These are phyloP conservation scores for Sequoiadendron giganteum DNA, from an alignment of 75 land plant species.

Conservation along the genomic window DNA sequence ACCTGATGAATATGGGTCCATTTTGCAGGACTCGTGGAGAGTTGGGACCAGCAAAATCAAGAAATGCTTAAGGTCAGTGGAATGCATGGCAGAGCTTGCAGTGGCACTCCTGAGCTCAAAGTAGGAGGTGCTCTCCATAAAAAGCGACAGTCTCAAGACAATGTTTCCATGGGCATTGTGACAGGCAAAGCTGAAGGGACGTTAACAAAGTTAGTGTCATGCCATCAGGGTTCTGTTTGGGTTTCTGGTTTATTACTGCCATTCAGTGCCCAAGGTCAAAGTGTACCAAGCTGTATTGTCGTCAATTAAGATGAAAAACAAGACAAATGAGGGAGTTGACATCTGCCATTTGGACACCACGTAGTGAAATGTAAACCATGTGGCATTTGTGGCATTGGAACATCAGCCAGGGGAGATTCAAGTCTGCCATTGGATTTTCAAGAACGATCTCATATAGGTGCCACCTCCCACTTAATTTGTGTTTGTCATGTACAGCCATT, in stretches of 20 bases:
- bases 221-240: conserved; percentile 23
- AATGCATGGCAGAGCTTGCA: conserved; percentile 28
- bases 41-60: not conserved
- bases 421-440: conserved; percentile 80
- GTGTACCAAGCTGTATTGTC: conserved; percentile 54
- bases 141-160: not conserved
- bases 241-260: conserved; percentile 25
- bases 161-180: not conserved
- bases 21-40: too few species aligned
- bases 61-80: conserved; percentile 10
- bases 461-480: not conserved
- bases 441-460: conserved; percentile 73
- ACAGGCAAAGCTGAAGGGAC: not conserved
- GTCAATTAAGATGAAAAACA: conserved; percentile 19
- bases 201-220: conserved; percentile 10
- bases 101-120: conserved; percentile 4
- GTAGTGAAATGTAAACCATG: conserved; percentile 53
- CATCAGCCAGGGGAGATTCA: conserved; percentile 58
- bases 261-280: conserved; percentile 17
- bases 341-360: conserved; percentile 79
- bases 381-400: conserved; percentile 52
- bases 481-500: too few species aligned
- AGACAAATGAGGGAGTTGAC: conserved; percentile 58
- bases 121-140: conserved; percentile 5
- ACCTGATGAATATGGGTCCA: too few species aligned